phyloP scores from a whole-genome alignment of 495 filamentous ascomycete species.

The Sphaerosporella brunnea region DNA sequence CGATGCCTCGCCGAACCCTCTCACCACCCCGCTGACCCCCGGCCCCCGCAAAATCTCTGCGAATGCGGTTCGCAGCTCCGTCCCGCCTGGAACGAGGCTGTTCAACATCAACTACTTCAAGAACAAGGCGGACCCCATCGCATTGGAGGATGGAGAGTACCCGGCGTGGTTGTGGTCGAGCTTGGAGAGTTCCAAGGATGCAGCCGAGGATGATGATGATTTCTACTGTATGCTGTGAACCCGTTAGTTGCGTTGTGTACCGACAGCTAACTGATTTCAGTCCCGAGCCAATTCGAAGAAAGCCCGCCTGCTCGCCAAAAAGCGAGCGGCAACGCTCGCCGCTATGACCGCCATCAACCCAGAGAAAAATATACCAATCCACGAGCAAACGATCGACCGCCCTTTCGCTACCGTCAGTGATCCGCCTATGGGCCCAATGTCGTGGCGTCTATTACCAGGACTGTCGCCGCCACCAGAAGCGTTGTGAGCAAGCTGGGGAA shows the following conservation, averaged over 20 bases:
- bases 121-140: constrained; percentile 46
- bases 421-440: not conserved
- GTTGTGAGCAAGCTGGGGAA: constrained; percentile 10
- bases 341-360: constrained; percentile 46
- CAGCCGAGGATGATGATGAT: constrained; percentile 37
- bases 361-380: constrained; percentile 57
- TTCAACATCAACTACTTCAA: constrained; percentile 80
- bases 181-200: constrained; percentile 37
- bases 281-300: constrained; percentile 61
- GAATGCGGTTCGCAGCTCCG: constrained; percentile 30
- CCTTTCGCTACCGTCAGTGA: constrained; percentile 36
- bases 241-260: not conserved
- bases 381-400: constrained; percentile 71
- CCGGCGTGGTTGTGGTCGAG: constrained; percentile 80
- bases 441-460: constrained; percentile 4
- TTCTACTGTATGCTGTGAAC: constrained; percentile 47
- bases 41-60: constrained; percentile 18
- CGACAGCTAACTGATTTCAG: constrained; percentile 4
- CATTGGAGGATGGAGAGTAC: constrained; percentile 68
- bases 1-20: constrained; percentile 22
- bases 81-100: constrained; percentile 52
- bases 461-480: constrained; percentile 12
- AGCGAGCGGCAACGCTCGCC: constrained; percentile 43
- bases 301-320: constrained; percentile 47
- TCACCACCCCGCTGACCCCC: constrained; percentile 35